Base-by-base conservation (phyloP, 2,329 filamentous ascomycete species). In the Scleromitrula shiraiana region DNA sequence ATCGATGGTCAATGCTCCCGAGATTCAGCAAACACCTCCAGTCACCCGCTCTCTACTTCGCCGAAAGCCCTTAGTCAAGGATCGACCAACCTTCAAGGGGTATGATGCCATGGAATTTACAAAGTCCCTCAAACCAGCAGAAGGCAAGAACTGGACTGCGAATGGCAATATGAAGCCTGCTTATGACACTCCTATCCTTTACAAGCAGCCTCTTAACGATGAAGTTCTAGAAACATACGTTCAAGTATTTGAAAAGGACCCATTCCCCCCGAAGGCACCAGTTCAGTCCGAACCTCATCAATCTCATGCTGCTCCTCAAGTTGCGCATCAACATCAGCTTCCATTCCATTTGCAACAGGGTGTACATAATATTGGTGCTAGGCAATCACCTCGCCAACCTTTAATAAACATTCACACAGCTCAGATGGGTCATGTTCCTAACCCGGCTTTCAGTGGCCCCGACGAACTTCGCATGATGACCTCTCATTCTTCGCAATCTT, bases 391-490 rank as follows among this genome's bases (percentile, higher is more conserved):
- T 33, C 83, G 89, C 51, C 87, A 89, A 61, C 80, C 83, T 17
- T 81, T 84, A 15, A 87, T 89, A 64, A 85, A 85, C 60, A 82
- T 88, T 67, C 85, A 88, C 59, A 77, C 76, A 22, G 82, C 83
- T 52, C 84, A 85, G 49, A 86, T 89, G 59, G 72, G 69, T 4
- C 84, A 84, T 55, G 77, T 76, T 5, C 77, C 81, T 35, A 78
- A 79, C 44, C 75, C 75, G 14, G 76, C 78, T 3, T 85, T 82
- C 56, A 87, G 83, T 59, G 82, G 81, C 50, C 81, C 82, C 56
- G 90, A 95, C 56, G 85, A 89, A 50, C 87, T 63, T 61, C 80
- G 89, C 43, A 95, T 96, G 86, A 85, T 93, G 69, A 87, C 86
- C 50, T 85, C 83, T 6, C 89, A 83, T 56, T 89, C 86, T 20